Evolutionary conservation across 495 filamentous ascomycete genomes (phyloP).

Genomic region (Aspergillus panamensis): DNA sequence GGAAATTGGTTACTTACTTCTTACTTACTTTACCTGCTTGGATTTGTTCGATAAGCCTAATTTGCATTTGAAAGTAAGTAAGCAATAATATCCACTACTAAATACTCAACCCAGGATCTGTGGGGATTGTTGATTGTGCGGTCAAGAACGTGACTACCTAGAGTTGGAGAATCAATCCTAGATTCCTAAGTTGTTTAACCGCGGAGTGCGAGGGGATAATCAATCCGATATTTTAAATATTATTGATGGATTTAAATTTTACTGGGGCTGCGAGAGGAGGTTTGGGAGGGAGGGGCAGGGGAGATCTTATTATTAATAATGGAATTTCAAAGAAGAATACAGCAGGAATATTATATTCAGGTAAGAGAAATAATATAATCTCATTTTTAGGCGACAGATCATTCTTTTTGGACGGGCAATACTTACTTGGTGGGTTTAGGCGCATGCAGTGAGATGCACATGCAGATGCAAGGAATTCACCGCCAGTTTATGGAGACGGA

Average conservation of each 20-base stretch:
- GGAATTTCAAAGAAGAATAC: not conserved
- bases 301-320: not conserved
- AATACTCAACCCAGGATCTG: not conserved
- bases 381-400: too few species aligned
- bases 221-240: too few species aligned
- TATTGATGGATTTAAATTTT: not conserved
- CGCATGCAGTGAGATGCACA: not conserved
- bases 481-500: not conserved
- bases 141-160: not conserved
- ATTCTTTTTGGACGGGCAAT: not conserved
- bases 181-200: not conserved
- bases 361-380: not conserved
- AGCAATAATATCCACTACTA: not conserved
- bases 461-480: slow-evolving; percentile 3
- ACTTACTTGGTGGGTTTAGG: not conserved
- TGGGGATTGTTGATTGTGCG: not conserved
- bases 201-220: not conserved
- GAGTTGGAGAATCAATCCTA: not conserved
- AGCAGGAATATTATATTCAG: too few species aligned
- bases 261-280: not conserved
- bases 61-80: not conserved
- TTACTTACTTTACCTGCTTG: too few species aligned
- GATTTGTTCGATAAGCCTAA: too few species aligned
- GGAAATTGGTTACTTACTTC: too few species aligned
- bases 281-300: not conserved